phyloP scores from a whole-genome alignment of 192 early-diverging fungal species.

The Chytriomyces sp. region DNA sequence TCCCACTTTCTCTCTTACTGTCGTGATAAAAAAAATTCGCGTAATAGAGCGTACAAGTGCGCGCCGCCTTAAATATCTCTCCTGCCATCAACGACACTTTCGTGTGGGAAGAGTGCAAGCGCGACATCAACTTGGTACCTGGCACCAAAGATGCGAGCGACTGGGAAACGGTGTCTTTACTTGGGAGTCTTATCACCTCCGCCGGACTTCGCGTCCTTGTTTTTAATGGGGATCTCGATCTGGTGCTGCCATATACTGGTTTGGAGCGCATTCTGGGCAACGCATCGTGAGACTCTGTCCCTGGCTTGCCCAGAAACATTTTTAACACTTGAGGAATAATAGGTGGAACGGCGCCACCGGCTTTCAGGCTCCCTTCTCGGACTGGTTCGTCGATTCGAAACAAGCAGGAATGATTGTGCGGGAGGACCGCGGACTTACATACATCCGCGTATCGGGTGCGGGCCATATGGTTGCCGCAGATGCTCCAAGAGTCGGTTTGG shows the following conservation, averaged over 20 bases:
- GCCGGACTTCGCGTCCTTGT: slow-evolving; percentile 9
- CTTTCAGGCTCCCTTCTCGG: slow-evolving; percentile 25
- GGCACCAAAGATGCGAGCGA: background rate
- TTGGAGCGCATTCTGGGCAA: slow-evolving; percentile 57
- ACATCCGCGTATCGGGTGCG: slow-evolving; percentile 56
- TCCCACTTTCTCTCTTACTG: too few relatives aligned
- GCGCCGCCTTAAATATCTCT: background rate
- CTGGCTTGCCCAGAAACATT: too few relatives aligned
- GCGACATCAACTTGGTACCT: too few relatives aligned
- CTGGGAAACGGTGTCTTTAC: background rate
- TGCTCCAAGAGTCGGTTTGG: slow-evolving; percentile 41
- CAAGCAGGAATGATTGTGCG: slow-evolving; percentile 47
- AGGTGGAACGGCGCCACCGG: slow-evolving; percentile 47
- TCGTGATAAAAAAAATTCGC: too few relatives aligned
- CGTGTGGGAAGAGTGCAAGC: background rate
- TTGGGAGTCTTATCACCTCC: background rate
- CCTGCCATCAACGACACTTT: background rate
- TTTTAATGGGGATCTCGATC: slow-evolving; percentile 9
- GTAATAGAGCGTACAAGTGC: too few relatives aligned
- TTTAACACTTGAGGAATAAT: too few relatives aligned
- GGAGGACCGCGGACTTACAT: slow-evolving; percentile 53
- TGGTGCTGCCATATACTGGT: background rate
- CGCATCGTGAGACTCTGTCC: slow-evolving; percentile 34
- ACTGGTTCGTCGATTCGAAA: slow-evolving; percentile 16
- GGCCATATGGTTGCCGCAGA: slow-evolving; percentile 72